Evolutionary conservation across 306 rosid genomes (phyloP).

Genomic region (peach (Prunus persica)): DNA sequence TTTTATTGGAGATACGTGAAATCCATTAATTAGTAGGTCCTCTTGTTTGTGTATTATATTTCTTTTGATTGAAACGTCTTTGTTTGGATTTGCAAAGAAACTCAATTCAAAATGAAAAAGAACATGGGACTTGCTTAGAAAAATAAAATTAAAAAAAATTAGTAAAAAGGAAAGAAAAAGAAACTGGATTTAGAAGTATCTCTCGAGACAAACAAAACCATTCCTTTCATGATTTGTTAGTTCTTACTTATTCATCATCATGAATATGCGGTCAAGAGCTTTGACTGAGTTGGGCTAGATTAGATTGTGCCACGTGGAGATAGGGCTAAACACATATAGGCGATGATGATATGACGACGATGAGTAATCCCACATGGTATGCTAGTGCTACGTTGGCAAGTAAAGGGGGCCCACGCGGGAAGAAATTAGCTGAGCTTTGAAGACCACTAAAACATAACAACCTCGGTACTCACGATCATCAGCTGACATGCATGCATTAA

Average conservation of each 20-base stretch:
- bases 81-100: too few relatives aligned
- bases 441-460: not conserved
- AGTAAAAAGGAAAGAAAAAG: too few relatives aligned
- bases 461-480: conserved; percentile 34
- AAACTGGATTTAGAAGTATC: not conserved
- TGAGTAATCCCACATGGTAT: conserved; percentile 28
- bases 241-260: not conserved
- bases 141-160: not conserved
- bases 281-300: conserved; percentile 7
- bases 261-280: not conserved
- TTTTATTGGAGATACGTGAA: too few relatives aligned
- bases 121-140: not conserved
- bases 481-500: conserved; percentile 23
- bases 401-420: conserved; percentile 3
- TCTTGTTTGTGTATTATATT: too few relatives aligned
- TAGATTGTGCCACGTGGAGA: conserved; percentile 25
- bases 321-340: not conserved
- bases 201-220: conserved; percentile 20
- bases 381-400: conserved; percentile 16
- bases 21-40: too few relatives aligned
- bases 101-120: conserved; percentile 1
- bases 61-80: too few relatives aligned
- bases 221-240: not conserved
- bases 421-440: too few relatives aligned
- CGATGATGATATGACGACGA: conserved; percentile 19